These are phyloP conservation scores for Trichoderma lentiforme DNA, from an alignment of 2,329 filamentous ascomycete species.

Conservation along the genomic window DNA sequence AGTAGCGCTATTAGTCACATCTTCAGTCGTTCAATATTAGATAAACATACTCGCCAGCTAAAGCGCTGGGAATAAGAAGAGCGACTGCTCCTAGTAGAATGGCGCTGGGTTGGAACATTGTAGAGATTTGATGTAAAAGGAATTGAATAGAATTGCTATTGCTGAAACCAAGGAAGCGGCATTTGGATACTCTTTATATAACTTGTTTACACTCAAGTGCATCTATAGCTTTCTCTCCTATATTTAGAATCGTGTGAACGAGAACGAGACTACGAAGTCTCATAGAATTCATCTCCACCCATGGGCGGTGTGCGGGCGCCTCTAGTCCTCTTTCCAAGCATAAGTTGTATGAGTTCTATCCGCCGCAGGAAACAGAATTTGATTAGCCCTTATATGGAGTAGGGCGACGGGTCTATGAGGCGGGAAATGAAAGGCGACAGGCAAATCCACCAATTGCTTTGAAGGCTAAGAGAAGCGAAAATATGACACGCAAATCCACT, in stretches of 20 bases:
- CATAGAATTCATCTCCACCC: not conserved
- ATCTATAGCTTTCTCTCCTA: not conserved
- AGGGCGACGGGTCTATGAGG: not conserved
- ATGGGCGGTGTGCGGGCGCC: not conserved
- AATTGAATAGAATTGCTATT: not conserved
- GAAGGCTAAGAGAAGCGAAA: not conserved
- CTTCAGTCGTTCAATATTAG: accelerated
- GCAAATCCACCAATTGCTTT: not conserved
- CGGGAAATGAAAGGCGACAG: not conserved
- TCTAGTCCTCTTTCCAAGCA: not conserved
- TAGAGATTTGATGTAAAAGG: not conserved
- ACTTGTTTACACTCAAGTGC: not conserved
- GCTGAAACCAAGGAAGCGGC: not conserved
- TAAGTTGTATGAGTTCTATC: not conserved
- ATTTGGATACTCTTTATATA: not conserved
- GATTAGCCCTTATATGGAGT: not conserved
- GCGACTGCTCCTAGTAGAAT: not conserved
- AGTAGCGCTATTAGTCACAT: not conserved
- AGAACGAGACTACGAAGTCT: not conserved
- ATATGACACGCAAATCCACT: not conserved
- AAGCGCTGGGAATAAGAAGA: not conserved
- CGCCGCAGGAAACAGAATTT: not conserved
- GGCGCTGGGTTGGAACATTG: not conserved
- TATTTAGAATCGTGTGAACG: not conserved
- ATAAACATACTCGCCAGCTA: not conserved